Evolutionary conservation across 2,329 filamentous ascomycete genomes (phyloP), one percentile per base, ranked within the genome.

Genomic region (Epichloe sibirici): DNA sequence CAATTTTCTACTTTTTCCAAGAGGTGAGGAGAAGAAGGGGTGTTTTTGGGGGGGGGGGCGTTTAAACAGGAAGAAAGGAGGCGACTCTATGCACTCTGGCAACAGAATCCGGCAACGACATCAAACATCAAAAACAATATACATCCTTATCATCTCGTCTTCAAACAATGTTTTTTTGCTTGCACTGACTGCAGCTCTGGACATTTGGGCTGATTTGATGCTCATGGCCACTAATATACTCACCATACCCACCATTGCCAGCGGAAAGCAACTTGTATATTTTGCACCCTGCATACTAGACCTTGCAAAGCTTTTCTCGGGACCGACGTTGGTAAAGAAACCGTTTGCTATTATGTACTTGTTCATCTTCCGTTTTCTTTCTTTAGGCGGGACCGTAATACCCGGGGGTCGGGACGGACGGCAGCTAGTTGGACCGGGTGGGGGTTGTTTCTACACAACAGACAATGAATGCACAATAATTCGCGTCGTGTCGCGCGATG

Each of bases 81-180:
- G 57, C 59, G 45, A 61, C 57, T 62, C 57, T 57, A 56, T 55
- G 57, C 55, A 59, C 48, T 61, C 62, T 64, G 62, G 61, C 62
- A 69, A 69, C 59, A 67, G 66, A 42, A 58, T 59, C 65, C 48
- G 58, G 59, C 56, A 48, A 64, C 63, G 56, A 56, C 54, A 51
- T 45, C 50, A 42, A 53, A 56, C 54, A 51, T 45, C 50, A 42
- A 53, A 51, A 44, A 49, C 45, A 54, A 43, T 45, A 51, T 40
- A 38, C 15, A 34, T 31, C 5, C 13, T 39, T 39, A 5, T 15
- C 7, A 15, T 39, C 15, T 39, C n/a, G 13, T 39, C n/a, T 39
- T 15, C 12, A 17, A 39, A 17, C 38, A 5, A 39, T 39, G 38
- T 5, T 39, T 6, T 39, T 39, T 39, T 15, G 8, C 31, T 45